Evolutionary conservation across 148 eudicot genomes (phyloP), one percentile per base, ranked within the genome.

Genomic region (Salicornia ramosissima): DNA sequence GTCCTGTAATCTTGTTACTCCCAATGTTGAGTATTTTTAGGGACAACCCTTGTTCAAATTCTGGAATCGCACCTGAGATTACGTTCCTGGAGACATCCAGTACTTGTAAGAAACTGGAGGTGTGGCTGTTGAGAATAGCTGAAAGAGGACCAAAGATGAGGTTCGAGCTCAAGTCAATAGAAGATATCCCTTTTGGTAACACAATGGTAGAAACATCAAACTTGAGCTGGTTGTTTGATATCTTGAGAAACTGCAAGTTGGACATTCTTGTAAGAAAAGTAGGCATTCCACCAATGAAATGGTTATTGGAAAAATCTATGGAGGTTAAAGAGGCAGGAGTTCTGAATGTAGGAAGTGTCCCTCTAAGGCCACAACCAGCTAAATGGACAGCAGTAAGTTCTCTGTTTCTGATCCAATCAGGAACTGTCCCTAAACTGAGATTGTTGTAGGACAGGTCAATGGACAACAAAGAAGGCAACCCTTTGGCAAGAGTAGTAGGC

Each of bases 401-500:
- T 77, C 87, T 80, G 77, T n/a, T 80, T 69, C 76, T 84, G 56
- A 92, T 86, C 97, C 97, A 92, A 22, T 68, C 76, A 12, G 96
- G 97, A 19, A 92, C 71, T 12, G 78, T 68, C 46, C 80, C 87
- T 30, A 92, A 74, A 62, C 75, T 79, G 36, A 89, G 71, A 10
- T 67, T 67, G 74, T 89, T 92, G 77, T 86, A 77, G 5, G 96
- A 92, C 34, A 92, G 76, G 80, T 92, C 97, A 45, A 92, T 69
- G 1, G 96, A 86, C 78, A 87, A 60, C 50, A 89, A 60, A 68
- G 90, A 92, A 76, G 84, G 89, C 62, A 92, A 65, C 50, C 88
- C 90, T 21, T 73, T 84, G 51, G 74, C 65, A 50, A 87, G 72
- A 36, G 76, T 64, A 57, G 52, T 75, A 9, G 96, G 96, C 67